phyloP scores from a whole-genome alignment of 208 protist species.

The Porcisia deanei region DNA sequence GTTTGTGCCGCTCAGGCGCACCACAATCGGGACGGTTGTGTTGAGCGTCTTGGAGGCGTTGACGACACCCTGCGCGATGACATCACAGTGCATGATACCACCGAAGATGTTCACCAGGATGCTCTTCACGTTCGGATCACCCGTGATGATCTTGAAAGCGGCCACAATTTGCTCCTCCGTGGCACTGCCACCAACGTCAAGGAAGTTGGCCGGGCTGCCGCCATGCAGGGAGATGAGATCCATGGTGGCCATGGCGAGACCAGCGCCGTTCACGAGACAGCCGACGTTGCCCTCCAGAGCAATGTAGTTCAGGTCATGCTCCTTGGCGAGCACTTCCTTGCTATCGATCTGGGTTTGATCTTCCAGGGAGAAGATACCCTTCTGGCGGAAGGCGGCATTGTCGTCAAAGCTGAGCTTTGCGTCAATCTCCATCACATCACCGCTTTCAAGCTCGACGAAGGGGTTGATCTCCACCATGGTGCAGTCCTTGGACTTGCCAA shows the following conservation, averaged over 20 bases:
- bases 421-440: conserved; percentile 97
- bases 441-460: conserved; percentile 95
- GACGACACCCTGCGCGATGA: conserved; percentile 98
- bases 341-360: conserved; percentile 95
- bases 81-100: conserved; percentile 99
- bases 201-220: conserved; percentile 99
- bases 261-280: conserved; percentile 98
- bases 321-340: conserved; percentile 95
- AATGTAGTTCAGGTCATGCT: conserved; percentile 99
- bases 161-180: conserved; percentile 93
- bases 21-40: conserved; percentile 94
- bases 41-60: conserved; percentile 87
- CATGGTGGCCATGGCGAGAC: conserved; percentile 99
- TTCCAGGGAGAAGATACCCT: conserved; percentile 94
- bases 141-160: conserved; percentile 98
- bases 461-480: conserved; percentile 99
- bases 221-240: conserved; percentile 99
- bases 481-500: conserved; percentile 97
- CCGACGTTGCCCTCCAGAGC: conserved; percentile 99
- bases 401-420: conserved; percentile 99
- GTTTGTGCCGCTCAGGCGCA: conserved; percentile 96
- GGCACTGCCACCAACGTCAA: conserved; percentile 98
- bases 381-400: conserved; percentile 98
- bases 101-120: conserved; percentile 99
- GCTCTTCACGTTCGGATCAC: conserved; percentile 92